Base-by-base conservation (phyloP, 805 yeast species). In the Yarrowia divulgata region DNA sequence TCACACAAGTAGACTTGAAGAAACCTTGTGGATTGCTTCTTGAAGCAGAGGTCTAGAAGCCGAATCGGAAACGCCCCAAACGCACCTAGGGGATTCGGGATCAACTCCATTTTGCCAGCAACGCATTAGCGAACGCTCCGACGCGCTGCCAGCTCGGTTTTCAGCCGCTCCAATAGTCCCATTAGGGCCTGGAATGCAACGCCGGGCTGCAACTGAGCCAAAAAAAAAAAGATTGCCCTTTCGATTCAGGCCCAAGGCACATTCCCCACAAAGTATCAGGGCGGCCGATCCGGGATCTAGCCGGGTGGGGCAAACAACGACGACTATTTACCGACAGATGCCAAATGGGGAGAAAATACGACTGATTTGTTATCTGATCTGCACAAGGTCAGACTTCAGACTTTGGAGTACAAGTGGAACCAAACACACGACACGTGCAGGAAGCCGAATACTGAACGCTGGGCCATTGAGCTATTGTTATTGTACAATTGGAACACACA, bases 161-260 rank as follows among this genome's bases (percentile, higher is more conserved):
- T 16, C 35, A 48, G 39, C 57, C 57, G 39, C 58, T 10, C 58
- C 13, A 37, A 35, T 32, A 12, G 58, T 16, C 45, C 60, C 45
- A 39, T 19, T n/a, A 34, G 60, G 60, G 10, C 18, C 14, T 54
- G 60, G 60, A 54, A 54, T 54, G 60, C 45, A 54, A 39, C 42
- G 34, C 45, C 9, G 10, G 12, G 32, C 32, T 54, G 60, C 37
- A 52, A 3, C 45, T 14, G 45, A 52, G 42, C 23, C 35, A 50
- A 49, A 50, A 10, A 13, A 19, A 32, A 50, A 10, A 13, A 19
- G 32, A 23, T 23, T 2, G 29, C 29, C 29, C 29, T 23, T 4
- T 23, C 29, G 29, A 23, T 23, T 23, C 32, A 19, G 60, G 60
- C 45, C 45, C 60, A 54, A 35, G 45, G 45, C 23, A 54, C 13